Base-by-base conservation (phyloP, 208 protist genomes). In the Eutreptiella sp. region DNA sequence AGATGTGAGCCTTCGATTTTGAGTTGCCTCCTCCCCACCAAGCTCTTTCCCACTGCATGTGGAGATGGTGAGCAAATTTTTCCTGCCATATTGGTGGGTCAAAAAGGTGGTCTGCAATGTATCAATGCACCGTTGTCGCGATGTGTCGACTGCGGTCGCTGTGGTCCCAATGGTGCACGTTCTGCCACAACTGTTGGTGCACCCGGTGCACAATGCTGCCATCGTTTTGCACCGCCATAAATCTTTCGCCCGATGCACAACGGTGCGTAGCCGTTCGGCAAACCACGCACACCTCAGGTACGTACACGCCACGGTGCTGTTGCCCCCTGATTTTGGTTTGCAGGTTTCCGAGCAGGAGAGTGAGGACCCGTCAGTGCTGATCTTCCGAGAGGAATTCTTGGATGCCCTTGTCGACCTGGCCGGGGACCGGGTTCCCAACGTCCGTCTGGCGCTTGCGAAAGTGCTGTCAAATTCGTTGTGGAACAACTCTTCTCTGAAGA, bases 351-450 rank as follows among this genome's bases (percentile, higher is more conserved):
- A 39, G 29, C 46, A 46, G n/a, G 36, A 72, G 0, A 14, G 52
- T 19, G 28, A 62, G 21, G 45, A 66, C 42, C 46, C 70, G 14
- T 33, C 45, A 29, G 5, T 16, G 27, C 4, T 34, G 23, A 45
- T 53, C 2, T 74, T 73, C 34, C 27, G 50, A 39, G 1, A 14
- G 41, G 65, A 73, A 29, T 83, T 92, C 32, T 41, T 84, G 2
- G 53, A 75, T 21, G 63, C 66, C 5, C 45, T 90, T 16, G 16
- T 79, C 4, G 28, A 57, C 24, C 53, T 93, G 2, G 64, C 79
- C n/a, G 63, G 69, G 34, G 89, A 94, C 63, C 48, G 41, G 0
- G 86, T 94, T 3, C 79, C 83, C 38, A 94, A 94, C 67, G 85
- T 93, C 23, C 75, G 89, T 21, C 69, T 93, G 29, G 81, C 85